phyloP scores from a whole-genome alignment of 495 filamentous ascomycete genomes.

The Poronia punctata region DNA sequence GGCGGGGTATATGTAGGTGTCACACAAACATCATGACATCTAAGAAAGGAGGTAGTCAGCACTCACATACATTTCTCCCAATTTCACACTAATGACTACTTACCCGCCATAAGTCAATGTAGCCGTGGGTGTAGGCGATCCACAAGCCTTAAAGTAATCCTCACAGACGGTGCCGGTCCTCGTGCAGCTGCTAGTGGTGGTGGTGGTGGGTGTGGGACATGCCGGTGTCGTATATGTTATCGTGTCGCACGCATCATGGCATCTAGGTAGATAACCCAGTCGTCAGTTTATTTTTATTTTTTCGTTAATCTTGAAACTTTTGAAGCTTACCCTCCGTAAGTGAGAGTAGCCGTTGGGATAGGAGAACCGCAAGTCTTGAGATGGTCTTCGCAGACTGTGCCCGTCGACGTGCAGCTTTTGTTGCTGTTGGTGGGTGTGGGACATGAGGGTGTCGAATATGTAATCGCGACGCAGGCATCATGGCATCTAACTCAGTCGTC shows the following conservation, averaged over 20 bases:
- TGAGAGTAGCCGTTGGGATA: constrained; percentile 3
- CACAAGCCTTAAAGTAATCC: constrained; percentile 17
- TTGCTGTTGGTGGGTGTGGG: not conserved
- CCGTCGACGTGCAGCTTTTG: constrained; percentile 4
- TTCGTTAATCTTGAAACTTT: not conserved
- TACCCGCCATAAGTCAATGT: too few relatives aligned
- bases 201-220: constrained; percentile 5
- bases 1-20: constrained; percentile 18
- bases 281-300: not conserved
- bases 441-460: constrained; percentile 8
- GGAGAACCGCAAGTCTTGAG: constrained; percentile 5
- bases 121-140: constrained; percentile 18
- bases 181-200: constrained; percentile 9
- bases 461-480: constrained; percentile 7
- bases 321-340: constrained; percentile 4
- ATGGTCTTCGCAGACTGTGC: constrained; percentile 7
- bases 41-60: constrained; percentile 1
- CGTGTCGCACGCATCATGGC: constrained; percentile 4
- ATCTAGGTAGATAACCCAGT: constrained; percentile 3
- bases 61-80: not conserved
- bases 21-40: constrained; percentile 20
- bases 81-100: not conserved
- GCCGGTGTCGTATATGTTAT: constrained; percentile 7
- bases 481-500: constrained; percentile 7
- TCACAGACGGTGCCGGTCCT: constrained; percentile 19